Conservation (phyloP, 164 flowering plant species). For the Berberis vulgaris region DNA sequence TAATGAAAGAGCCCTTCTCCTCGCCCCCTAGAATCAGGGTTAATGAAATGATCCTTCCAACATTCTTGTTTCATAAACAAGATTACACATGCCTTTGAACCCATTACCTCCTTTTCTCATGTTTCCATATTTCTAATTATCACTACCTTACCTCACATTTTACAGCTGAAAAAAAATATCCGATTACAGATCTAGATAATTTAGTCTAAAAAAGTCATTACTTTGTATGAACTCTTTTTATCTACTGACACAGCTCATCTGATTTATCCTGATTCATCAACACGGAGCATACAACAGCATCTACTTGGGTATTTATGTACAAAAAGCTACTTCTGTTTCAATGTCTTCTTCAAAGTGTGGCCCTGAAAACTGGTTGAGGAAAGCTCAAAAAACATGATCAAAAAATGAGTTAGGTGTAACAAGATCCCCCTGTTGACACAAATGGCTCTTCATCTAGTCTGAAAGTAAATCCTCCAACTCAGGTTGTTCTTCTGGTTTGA, state of each 20-base stretch:
- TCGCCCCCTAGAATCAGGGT: no score
- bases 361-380: not conserved
- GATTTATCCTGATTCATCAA: not conserved
- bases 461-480: slow-evolving; percentile 82
- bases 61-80: no score
- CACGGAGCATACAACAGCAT: slow-evolving; percentile 6
- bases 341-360: not conserved
- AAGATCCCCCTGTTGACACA: not conserved
- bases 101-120: no score
- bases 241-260: not conserved
- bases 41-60: no score
- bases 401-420: slow-evolving; percentile 13
- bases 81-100: no score
- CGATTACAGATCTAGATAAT: no score
- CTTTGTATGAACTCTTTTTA: no score
- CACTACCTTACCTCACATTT: no score
- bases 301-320: slow-evolving; percentile 13
- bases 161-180: no score
- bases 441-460: slow-evolving; percentile 28
- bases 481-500: slow-evolving; percentile 41
- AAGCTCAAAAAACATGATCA: slow-evolving; percentile 11
- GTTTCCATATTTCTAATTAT: no score
- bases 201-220: no score
- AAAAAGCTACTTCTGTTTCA: slow-evolving; percentile 1
- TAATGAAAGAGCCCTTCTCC: no score